Evolutionary conservation across 2,329 filamentous ascomycete species (phyloP), one percentile per base, ranked within the genome.

Genomic region (Aspergillus sp.): DNA sequence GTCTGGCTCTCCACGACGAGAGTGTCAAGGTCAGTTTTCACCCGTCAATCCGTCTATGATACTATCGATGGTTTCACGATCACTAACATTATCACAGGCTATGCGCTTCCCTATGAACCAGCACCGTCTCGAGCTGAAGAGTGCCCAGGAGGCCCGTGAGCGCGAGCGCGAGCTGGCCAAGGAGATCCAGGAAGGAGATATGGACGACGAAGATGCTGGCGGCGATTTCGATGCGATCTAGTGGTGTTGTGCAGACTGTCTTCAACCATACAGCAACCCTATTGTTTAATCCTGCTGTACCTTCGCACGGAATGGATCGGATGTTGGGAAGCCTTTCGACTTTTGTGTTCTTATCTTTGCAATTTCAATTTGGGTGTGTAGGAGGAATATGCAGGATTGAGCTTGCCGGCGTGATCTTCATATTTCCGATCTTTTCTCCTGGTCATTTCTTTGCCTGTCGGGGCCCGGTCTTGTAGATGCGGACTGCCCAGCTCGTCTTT

Each of bases 21-120:
- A 97, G 93, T 68, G 92, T 99, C 66, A 97, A 96, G 89, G 89
- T 92, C 80, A 67, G 78, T 50, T 47, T 30, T 30, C n/a, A n/a
- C n/a, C 19, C 19, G 40, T 45, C 45, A 30, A 22, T 33, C 17
- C 45, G n/a, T 11, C 46, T 14, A 19, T 30, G 16, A 19, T 16
- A 10, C 11, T 42, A 6, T 14, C 6, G 5, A 17, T 22, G 4
- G 19, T 20, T 8, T 13, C 11, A 22, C 32, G 13, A 22, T 54
- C 49, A 44, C 65, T 76, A 67, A 74, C 45, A 55, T 3, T 55
- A 51, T 36, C 20, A 11, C 54, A 93, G 89, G 93, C 94, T 22
- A 99, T 99, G 94, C 86, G 94, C 50, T 99, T 97, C 76, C 94
- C 94, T 2, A 97, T 97, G 93, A 96, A 99, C 78, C 94, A 97